These are phyloP conservation scores for Naganishia liquefaciens DNA, from an alignment of 1,284 basidiomycete species.

Conservation along the genomic window DNA sequence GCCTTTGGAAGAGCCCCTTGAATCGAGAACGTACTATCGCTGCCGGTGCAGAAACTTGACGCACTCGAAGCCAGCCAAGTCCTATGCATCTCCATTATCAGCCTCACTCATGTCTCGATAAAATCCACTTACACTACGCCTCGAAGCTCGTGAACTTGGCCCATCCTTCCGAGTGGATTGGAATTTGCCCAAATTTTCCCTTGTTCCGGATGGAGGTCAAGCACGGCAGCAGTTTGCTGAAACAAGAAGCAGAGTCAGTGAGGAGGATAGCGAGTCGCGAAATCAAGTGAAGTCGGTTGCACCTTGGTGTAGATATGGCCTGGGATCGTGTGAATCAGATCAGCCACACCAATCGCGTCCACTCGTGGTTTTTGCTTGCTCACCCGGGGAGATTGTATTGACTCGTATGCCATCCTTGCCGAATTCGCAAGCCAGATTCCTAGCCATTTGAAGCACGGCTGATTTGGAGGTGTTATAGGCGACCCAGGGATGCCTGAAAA, in stretches of 20 bases:
- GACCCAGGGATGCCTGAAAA: constrained; percentile 43
- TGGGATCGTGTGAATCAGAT: neutral
- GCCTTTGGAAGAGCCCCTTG: neutral
- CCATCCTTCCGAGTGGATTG: constrained; percentile 53
- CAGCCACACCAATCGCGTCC: neutral
- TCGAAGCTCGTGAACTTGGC: constrained; percentile 51
- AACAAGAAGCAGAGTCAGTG: constrained; percentile 30
- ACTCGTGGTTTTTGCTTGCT: too few relatives aligned
- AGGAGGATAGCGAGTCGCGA: too few relatives aligned
- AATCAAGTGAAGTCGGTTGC: neutral
- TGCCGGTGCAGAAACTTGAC: constrained; percentile 36
- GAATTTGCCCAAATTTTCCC: constrained; percentile 48
- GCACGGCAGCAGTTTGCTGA: constrained; percentile 50
- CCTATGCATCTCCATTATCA: constrained; percentile 11
- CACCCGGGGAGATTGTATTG: constrained; percentile 47
- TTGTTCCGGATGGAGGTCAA: constrained; percentile 50
- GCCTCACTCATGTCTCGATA: neutral
- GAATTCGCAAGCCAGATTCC: constrained; percentile 54
- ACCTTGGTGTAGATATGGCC: constrained; percentile 37
- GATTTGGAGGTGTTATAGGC: constrained; percentile 56
- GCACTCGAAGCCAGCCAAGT: constrained; percentile 37
- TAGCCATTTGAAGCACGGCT: constrained; percentile 55
- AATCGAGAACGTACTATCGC: constrained; percentile 32
- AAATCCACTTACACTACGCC: constrained; percentile 41
- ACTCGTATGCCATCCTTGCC: constrained; percentile 50